Conservation (phyloP, 2,329 filamentous ascomycete genomes). For the Epichloe sylvatica region DNA sequence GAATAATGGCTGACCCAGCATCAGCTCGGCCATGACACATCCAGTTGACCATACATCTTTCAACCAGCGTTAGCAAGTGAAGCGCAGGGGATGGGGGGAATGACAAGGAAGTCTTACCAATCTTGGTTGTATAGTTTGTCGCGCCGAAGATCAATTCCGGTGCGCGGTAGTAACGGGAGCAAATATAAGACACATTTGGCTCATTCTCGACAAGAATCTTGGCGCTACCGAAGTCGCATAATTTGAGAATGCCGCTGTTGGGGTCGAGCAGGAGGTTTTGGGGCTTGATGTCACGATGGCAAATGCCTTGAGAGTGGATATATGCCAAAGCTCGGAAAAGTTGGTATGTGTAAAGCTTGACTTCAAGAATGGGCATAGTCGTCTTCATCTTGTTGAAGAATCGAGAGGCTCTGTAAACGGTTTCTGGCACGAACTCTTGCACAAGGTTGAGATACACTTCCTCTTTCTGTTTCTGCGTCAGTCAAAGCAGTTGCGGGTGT, state of each 20-base stretch:
- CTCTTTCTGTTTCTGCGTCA: conserved; percentile 53
- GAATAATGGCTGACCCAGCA: conserved; percentile 96
- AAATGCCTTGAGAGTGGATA: conserved; percentile 98
- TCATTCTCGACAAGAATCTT: conserved; percentile 98
- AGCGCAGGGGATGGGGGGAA: conserved; percentile 3
- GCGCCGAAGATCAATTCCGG: conserved; percentile 97
- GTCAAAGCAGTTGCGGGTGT: neutral
- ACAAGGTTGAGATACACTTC: conserved; percentile 98
- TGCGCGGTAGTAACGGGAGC: conserved; percentile 95
- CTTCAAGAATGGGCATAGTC: conserved; percentile 95
- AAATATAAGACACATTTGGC: conserved; percentile 98
- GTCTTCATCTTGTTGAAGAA: conserved; percentile 99
- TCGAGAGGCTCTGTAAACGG: conserved; percentile 90
- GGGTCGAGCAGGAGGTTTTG: conserved; percentile 94
- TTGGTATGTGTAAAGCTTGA: conserved; percentile 99
- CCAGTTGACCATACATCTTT: conserved; percentile 98
- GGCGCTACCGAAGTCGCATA: conserved; percentile 97
- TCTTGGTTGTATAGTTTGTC: conserved; percentile 99
- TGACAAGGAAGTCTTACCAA: conserved; percentile 50
- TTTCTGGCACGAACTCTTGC: conserved; percentile 95
- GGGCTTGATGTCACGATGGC: conserved; percentile 97
- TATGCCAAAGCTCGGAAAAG: conserved; percentile 96
- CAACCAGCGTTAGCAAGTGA: conserved; percentile 18
- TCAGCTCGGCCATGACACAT: conserved; percentile 97
- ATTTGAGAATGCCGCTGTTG: conserved; percentile 78